phyloP scores from a whole-genome alignment of 129 eudicot species.

The Deinandra increscens region DNA sequence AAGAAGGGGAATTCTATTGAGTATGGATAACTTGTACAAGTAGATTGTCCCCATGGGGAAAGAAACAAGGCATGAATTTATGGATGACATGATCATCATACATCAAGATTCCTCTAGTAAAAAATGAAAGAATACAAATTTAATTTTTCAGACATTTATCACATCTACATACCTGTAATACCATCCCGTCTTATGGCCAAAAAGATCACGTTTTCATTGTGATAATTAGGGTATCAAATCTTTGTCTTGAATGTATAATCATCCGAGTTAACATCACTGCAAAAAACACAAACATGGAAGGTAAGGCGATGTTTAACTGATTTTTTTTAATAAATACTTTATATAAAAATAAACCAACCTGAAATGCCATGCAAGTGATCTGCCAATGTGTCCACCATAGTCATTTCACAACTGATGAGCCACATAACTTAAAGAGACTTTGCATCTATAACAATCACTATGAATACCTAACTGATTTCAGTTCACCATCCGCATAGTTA shows the following conservation, averaged over 20 bases:
- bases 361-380: slow-evolving; percentile 9
- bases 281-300: neutral
- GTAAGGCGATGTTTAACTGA: neutral
- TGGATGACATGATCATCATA: slow-evolving; percentile 30
- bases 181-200: slow-evolving; percentile 17
- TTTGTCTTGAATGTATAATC: slow-evolving; percentile 26
- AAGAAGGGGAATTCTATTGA: slow-evolving; percentile 14
- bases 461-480: slow-evolving; percentile 21
- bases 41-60: slow-evolving; percentile 7
- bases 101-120: slow-evolving; percentile 27
- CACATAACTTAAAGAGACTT: slow-evolving; percentile 17
- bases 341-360: slow-evolving; percentile 22
- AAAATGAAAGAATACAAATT: slow-evolving; percentile 34
- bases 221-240: slow-evolving; percentile 17
- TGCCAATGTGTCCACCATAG: slow-evolving; percentile 22
- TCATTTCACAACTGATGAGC: slow-evolving; percentile 28
- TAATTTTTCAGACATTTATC: slow-evolving; percentile 19
- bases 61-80: slow-evolving; percentile 26
- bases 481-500: slow-evolving; percentile 32
- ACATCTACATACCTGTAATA: slow-evolving; percentile 38
- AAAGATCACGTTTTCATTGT: slow-evolving; percentile 16
- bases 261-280: slow-evolving; percentile 28
- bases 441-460: slow-evolving; percentile 18
- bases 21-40: slow-evolving; percentile 20
- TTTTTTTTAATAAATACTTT: no score